Base-by-base conservation (phyloP, 768 basidiomycete species). In the Hydnum rufescens region DNA sequence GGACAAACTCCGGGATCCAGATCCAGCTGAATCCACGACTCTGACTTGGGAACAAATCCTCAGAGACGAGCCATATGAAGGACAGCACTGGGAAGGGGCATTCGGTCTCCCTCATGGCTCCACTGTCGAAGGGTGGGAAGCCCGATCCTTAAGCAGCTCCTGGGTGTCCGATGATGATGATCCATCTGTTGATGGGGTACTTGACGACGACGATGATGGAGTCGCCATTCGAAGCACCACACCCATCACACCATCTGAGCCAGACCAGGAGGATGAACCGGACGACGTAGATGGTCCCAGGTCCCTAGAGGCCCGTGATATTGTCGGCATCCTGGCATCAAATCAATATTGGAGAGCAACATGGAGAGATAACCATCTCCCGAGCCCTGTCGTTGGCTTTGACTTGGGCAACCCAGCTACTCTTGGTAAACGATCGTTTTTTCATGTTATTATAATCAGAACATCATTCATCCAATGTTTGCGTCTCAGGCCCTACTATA, bases 11-110 rank as follows among this genome's bases (percentile, higher is more conserved):
- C n/a, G n/a, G n/a, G n/a, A n/a, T n/a, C n/a, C n/a, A n/a, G n/a
- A n/a, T n/a, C n/a, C n/a, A n/a, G n/a, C n/a, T n/a, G n/a, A n/a
- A n/a, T n/a, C n/a, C n/a, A n/a, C n/a, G n/a, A n/a, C n/a, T n/a
- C n/a, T n/a, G n/a, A n/a, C n/a, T 39, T 89, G 86, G 86, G 68
- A 71, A 54, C 71, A 76, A n/a, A 87, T 89, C 49, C 70, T 88
- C 16, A 73, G 73, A 1, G 84, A 85, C 59, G 85, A 87, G 53
- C 82, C 84, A 3, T 82, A 84, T 55, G 81, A 87, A 63, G 86
- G 82, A 16, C 77, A 87, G 55, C 85, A 87, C 59, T 87, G 84
- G 84, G 74, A 82, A 60, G 81, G 81, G 1, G 74, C 74, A n/a
- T 75, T 74, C 56, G 78, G 62, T 70, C 60, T 68, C 28, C 50